A percentile compares a stretch with the other conserved stretches of the same genome.
phyloP scores from a whole-genome alignment of 345 rosid genomes.

The Camelina neglecta region DNA sequence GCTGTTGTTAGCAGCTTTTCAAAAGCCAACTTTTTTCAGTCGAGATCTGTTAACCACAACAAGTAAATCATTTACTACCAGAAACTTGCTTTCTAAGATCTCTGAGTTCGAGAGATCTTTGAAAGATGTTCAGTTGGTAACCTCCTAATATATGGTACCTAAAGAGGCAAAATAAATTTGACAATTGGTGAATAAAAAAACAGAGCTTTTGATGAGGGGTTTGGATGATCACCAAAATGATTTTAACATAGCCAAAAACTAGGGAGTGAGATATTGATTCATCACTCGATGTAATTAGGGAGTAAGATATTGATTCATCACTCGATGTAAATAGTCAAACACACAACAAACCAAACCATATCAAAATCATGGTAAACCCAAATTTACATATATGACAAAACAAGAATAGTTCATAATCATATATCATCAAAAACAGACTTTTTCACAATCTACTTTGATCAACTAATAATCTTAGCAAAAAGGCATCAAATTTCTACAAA shows the following conservation, averaged over 20 bases:
- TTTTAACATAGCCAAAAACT: slow-evolving; percentile 2
- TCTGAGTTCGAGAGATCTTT: neutral
- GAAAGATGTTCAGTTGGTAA: neutral
- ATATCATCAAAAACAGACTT: neutral
- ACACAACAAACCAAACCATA: neutral
- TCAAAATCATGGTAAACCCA: neutral
- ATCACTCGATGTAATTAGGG: neutral
- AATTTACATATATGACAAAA: neutral
- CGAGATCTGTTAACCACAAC: slow-evolving; percentile 1
- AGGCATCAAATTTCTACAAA: neutral
- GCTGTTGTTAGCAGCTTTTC: neutral
- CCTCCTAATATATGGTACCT: neutral
- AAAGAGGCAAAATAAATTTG: neutral
- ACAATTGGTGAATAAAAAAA: neutral
- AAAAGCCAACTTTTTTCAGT: neutral
- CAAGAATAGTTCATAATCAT: slow-evolving; percentile 6
- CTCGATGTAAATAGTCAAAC: neutral
- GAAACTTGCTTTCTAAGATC: neutral
- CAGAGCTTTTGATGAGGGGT: neutral
- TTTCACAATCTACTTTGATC: slow-evolving; percentile 2
- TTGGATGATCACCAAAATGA: neutral
- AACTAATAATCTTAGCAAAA: neutral
- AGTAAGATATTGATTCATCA: slow-evolving; percentile 1
- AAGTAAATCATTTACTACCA: slow-evolving; percentile 4
- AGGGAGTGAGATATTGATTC: slow-evolving; percentile 1